A percentile compares a stretch with the other conserved stretches of the same genome.
Conservation (phyloP, 2,329 filamentous ascomycete genomes). For the Scedosporium apiospermum region DNA sequence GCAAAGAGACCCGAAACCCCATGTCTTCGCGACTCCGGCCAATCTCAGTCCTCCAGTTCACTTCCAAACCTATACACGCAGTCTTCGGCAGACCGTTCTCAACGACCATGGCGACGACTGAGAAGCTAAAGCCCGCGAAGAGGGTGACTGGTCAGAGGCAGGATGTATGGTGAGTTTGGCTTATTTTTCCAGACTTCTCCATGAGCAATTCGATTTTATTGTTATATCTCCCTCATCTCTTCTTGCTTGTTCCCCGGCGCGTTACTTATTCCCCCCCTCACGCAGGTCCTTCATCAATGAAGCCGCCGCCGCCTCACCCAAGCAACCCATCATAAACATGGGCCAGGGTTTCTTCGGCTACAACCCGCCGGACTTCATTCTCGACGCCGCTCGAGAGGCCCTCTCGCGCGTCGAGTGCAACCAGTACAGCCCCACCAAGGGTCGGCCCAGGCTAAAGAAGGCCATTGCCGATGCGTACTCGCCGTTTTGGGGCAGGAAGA, state of each 20-base stretch:
- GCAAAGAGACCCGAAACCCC: not conserved
- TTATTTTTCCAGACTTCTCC: not conserved
- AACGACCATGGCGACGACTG: conserved; percentile 30
- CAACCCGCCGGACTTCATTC: conserved; percentile 83
- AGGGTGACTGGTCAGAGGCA: conserved; percentile 39
- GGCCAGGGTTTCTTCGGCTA: conserved; percentile 77
- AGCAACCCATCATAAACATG: conserved; percentile 56
- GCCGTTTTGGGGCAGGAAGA: conserved; percentile 69
- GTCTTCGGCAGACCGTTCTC: conserved; percentile 11
- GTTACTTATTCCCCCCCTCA: not conserved
- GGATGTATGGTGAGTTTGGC: conserved; percentile 39
- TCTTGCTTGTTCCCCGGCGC: not conserved
- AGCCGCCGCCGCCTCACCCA: conserved; percentile 51
- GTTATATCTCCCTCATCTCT: not conserved
- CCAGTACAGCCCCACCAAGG: conserved; percentile 95
- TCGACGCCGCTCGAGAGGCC: conserved; percentile 83
- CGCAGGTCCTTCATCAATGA: conserved; percentile 57
- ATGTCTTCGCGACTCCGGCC: conserved; percentile 1
- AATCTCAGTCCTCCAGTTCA: not conserved
- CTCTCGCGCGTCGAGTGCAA: conserved; percentile 93
- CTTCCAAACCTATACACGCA: not conserved
- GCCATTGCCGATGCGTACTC: conserved; percentile 90
- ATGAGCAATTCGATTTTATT: not conserved
- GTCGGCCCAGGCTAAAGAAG: conserved; percentile 82
- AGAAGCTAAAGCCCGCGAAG: conserved; percentile 40